Evolutionary conservation across 2,329 filamentous ascomycete genomes (phyloP).

Genomic region (Xylaria sp.): DNA sequence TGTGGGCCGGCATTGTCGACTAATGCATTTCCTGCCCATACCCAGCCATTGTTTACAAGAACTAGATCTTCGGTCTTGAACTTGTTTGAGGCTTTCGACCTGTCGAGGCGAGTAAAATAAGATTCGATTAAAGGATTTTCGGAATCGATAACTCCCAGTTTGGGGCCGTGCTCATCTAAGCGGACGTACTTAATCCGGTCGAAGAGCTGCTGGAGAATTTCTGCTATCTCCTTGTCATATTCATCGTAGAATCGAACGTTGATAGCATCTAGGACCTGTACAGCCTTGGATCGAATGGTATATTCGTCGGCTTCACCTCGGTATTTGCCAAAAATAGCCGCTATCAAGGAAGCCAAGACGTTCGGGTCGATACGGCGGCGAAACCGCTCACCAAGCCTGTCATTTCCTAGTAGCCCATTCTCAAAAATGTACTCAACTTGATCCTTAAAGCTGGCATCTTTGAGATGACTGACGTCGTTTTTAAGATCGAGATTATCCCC

Average conservation of each 20-base stretch:
- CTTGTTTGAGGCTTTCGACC: slow-evolving; percentile 80
- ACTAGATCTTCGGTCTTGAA: slow-evolving; percentile 81
- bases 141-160: slow-evolving; percentile 80
- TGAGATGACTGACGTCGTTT: slow-evolving; percentile 61
- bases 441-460: slow-evolving; percentile 57
- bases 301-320: slow-evolving; percentile 65
- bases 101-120: slow-evolving; percentile 91
- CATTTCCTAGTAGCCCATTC: slow-evolving; percentile 75
- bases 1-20: slow-evolving; percentile 91
- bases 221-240: slow-evolving; percentile 84
- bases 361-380: slow-evolving; percentile 76
- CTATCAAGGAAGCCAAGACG: slow-evolving; percentile 75
- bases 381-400: slow-evolving; percentile 83
- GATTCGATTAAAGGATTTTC: slow-evolving; percentile 87
- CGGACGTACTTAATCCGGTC: slow-evolving; percentile 96
- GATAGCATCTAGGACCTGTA: slow-evolving; percentile 78
- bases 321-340: slow-evolving; percentile 74
- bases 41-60: slow-evolving; percentile 96
- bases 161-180: slow-evolving; percentile 91
- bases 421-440: slow-evolving; percentile 73
- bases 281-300: slow-evolving; percentile 65
- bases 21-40: slow-evolving; percentile 96
- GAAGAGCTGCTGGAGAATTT: slow-evolving; percentile 90
- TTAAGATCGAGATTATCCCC: slow-evolving; percentile 66
- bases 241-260: slow-evolving; percentile 93